Percentiles rank a stretch among this genome's conserved stretches.
These are phyloP conservation scores for Plectosphaerella plurivora DNA, from an alignment of 2,329 filamentous ascomycete species.

Conservation along the genomic window DNA sequence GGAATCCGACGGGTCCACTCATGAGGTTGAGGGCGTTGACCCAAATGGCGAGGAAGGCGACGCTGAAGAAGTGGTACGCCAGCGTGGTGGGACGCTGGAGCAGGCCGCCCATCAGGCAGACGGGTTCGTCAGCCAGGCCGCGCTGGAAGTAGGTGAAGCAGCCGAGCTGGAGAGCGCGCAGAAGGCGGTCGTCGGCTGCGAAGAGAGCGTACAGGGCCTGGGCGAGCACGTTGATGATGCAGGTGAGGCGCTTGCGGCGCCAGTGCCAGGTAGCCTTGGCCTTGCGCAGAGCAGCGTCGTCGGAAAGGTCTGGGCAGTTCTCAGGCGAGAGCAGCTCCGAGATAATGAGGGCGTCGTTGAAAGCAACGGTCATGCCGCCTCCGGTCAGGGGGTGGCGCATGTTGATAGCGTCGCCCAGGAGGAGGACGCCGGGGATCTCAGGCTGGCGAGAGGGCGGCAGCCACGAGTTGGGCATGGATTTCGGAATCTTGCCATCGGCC, in stretches of 20 bases:
- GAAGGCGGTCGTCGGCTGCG: constrained; percentile 73
- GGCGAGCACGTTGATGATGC: constrained; percentile 96
- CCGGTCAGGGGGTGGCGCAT: constrained; percentile 99
- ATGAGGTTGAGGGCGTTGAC: constrained; percentile 38
- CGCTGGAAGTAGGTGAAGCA: constrained; percentile 92
- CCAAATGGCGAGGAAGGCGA: constrained; percentile 86
- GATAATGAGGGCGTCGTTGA: constrained; percentile 85
- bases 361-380: constrained; percentile 95
- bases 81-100: constrained; percentile 73
- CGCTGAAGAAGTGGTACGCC: constrained; percentile 90
- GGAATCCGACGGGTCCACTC: constrained; percentile 39
- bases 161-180: constrained; percentile 77
- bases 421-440: constrained; percentile 56
- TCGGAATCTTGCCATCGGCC: constrained; percentile 69
- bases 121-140: constrained; percentile 71
- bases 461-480: constrained; percentile 93
- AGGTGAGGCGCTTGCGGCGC: constrained; percentile 74
- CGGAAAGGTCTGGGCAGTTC: constrained; percentile 62
- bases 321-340: constrained; percentile 68
- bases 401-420: constrained; percentile 94
- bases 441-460: constrained; percentile 67
- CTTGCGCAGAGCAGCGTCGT: constrained; percentile 59
- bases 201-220: constrained; percentile 91
- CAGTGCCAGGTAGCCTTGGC: constrained; percentile 80
- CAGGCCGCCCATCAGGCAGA: constrained; percentile 76